Base-by-base conservation (phyloP, 345 rosid genomes). In the Erodium maritimum region DNA sequence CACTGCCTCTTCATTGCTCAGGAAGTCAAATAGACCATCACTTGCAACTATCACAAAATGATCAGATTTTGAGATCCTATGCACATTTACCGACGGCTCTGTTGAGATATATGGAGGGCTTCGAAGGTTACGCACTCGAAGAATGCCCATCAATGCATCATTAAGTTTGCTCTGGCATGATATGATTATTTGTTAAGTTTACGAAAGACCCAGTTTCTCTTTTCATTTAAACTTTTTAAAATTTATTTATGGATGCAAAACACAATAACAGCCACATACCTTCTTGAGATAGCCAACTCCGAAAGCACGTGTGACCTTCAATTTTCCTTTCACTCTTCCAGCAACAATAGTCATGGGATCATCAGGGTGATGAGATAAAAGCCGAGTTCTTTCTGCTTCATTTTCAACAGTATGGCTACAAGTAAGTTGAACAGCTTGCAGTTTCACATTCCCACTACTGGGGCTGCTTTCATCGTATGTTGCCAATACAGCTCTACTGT, bases 221-320 rank as follows among this genome's bases (percentile, higher is more conserved):
- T n/a, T n/a, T n/a, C n/a, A n/a, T n/a, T n/a, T n/a, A n/a, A n/a
- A n/a, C n/a, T n/a, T n/a, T n/a, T n/a, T n/a, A n/a, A n/a, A n/a
- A n/a, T n/a, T n/a, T n/a, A n/a, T n/a, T n/a, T n/a, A n/a, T n/a
- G n/a, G n/a, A n/a, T n/a, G n/a, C n/a, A n/a, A n/a, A n/a, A n/a
- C n/a, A n/a, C n/a, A n/a, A n/a, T n/a, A 25, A 25, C 3, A 7
- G 33, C 21, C 51, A 54, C 46, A 0, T 46, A 87, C 99, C 93
- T 85, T 85, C 71, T 93, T 93, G 56, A 93, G 69, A 89, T 89
- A 89, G 64, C 96, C 95, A 60, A 89, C 99, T 65, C 99, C 96
- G 17, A 86, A 59, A 55, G 96, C 99, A 67, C 96, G 91, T 45
- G 99, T 87, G 63, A 93, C 96, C 75, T 82, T 89, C 69, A 93